Evolutionary conservation across 352 stramenopile genomes (phyloP).

Genomic region (Phytophthora macrochlamydospora): DNA sequence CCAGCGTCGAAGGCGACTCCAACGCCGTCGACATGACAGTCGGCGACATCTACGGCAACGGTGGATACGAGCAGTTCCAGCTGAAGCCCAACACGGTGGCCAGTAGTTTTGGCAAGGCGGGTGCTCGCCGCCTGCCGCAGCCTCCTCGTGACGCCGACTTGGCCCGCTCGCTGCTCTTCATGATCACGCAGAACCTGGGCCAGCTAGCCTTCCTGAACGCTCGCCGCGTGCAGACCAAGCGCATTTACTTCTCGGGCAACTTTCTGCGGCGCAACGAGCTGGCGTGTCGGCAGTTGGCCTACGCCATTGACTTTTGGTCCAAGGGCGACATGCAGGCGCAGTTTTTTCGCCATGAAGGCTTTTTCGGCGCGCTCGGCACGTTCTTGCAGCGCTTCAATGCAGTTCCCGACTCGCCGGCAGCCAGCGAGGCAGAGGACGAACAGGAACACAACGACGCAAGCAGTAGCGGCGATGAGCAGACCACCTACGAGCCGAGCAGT

Average conservation of each 20-base stretch:
- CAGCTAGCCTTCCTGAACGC: conserved; percentile 96
- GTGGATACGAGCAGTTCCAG: conserved; percentile 90
- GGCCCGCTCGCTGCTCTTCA: conserved; percentile 94
- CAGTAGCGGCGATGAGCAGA: conserved; percentile 13
- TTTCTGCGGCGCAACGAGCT: conserved; percentile 97
- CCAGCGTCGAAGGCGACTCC: conserved; percentile 67
- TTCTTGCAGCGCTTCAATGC: conserved; percentile 76
- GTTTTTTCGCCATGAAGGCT: conserved; percentile 96
- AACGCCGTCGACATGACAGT: conserved; percentile 96
- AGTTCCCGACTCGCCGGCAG: conserved; percentile 13
- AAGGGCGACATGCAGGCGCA: conserved; percentile 89
- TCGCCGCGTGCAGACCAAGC: conserved; percentile 87
- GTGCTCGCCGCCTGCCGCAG: conserved; percentile 14
- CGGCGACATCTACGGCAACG: conserved; percentile 97
- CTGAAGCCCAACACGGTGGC: conserved; percentile 90
- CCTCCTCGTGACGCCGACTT: conserved; percentile 92
- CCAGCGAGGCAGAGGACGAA: conserved; percentile 21
- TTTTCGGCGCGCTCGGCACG: conserved; percentile 96
- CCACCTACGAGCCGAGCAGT: conserved; percentile 5
- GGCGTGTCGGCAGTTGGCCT: conserved; percentile 86
- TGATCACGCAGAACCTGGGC: conserved; percentile 99
- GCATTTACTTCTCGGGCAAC: conserved; percentile 97
- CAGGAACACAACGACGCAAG: background rate
- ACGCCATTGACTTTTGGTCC: conserved; percentile 98
- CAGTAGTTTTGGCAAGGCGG: conserved; percentile 97